A percentile compares a stretch with the other conserved stretches of the same genome.
Conservation (phyloP, 495 filamentous ascomycete genomes). For the Penicillium ucsense region DNA sequence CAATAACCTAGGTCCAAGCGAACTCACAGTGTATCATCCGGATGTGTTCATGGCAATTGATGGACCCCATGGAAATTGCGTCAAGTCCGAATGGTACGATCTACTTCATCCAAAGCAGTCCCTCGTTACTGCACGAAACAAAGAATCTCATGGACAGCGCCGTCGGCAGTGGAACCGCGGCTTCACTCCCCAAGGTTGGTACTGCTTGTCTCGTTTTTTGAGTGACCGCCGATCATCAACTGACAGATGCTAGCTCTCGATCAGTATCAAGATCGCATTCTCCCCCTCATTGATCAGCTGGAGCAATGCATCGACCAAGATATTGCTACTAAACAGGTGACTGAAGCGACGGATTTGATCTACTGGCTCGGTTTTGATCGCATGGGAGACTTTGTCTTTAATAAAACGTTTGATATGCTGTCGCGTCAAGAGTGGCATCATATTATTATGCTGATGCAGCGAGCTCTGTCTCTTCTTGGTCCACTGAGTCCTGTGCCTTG, state of each 20-base stretch:
- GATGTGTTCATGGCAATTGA: slow-evolving; percentile 20
- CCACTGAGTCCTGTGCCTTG: slow-evolving; percentile 24
- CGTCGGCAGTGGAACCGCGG: slow-evolving; percentile 28
- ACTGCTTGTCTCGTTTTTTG: too few species aligned
- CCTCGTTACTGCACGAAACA: slow-evolving; percentile 27
- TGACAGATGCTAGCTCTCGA: slow-evolving; percentile 6
- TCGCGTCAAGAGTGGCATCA: slow-evolving; percentile 12
- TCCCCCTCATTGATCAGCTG: slow-evolving; percentile 12
- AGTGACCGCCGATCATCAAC: not conserved
- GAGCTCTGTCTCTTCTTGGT: slow-evolving; percentile 12
- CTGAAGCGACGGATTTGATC: slow-evolving; percentile 7
- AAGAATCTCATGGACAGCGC: slow-evolving; percentile 15
- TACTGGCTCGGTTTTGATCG: slow-evolving; percentile 14
- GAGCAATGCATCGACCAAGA: slow-evolving; percentile 3
- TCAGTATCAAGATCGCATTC: slow-evolving; percentile 18
- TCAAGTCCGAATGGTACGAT: slow-evolving; percentile 39
- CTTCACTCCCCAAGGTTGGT: slow-evolving; percentile 21
- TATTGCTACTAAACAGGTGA: not conserved
- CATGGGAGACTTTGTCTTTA: slow-evolving; percentile 30
- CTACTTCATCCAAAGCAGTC: slow-evolving; percentile 27
- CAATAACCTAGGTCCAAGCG: slow-evolving; percentile 18
- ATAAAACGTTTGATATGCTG: slow-evolving; percentile 31
- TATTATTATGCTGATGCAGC: slow-evolving; percentile 5
- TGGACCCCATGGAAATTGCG: slow-evolving; percentile 19
- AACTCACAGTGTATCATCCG: slow-evolving; percentile 26